Evolutionary conservation across 2,329 filamentous ascomycete species (phyloP), one percentile per base, ranked within the genome.

Genomic region (Fusarium sp.): DNA sequence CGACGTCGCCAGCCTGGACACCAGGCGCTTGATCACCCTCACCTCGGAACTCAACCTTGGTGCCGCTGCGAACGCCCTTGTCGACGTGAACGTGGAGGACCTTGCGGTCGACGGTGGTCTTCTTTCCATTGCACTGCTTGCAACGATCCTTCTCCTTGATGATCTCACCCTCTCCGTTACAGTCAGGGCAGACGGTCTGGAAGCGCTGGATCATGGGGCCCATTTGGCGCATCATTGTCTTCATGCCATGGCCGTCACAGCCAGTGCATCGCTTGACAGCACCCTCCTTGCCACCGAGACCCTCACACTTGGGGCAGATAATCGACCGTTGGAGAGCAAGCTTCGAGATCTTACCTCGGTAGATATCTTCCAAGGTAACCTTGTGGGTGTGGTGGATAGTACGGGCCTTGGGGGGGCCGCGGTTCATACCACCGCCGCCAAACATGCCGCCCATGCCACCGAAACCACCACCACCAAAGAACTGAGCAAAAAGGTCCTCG

Each of bases 201-300:
- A 99, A 99, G 66, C 96, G 94, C 87, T 99, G 97, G 79, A 99
- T 98, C 96, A 99, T 99, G 69, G 96, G 96, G 58, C 96, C 96
- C 95, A 99, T 98, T 86, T 99, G 96, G 82, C 97, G 93, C 96
- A 99, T 98, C 96, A 99, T 98, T 45, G 94, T 98, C 93, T 98
- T 98, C 94, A 98, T 98, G 84, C 96, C 96, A 74, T 93, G 91
- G 76, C 96, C 96, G 80, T 97, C 94, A 84, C 96, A 99, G 80
- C 94, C 93, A 45, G 90, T 82, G 85, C 96, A 99, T 80, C 93
- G 94, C 87, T 95, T 96, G 75, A 98, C 96, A n/a, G 96, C 94
- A 74, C 96, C 96, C 75, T 98, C 96, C 88, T 99, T 99, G 76
- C 96, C 96, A 80, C 96, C 96, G 69, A 95, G 91, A 73, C 96